Evolutionary conservation across 169 alveolate species (phyloP), one percentile per base, ranked within the genome.

Genomic region (Plasmodium inui): DNA sequence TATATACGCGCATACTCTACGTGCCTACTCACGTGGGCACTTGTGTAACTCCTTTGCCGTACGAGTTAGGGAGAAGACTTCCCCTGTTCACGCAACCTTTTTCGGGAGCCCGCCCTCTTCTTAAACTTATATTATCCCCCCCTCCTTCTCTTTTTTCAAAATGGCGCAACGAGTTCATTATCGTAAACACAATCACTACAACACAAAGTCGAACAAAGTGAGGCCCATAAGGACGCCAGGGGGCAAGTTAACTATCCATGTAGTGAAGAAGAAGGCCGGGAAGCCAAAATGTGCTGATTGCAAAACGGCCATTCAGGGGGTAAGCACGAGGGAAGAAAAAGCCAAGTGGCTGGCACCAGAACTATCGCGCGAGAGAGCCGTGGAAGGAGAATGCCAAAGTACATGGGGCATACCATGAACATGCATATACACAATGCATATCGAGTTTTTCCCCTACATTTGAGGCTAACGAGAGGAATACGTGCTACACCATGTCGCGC

Each of bases 171-270:
- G 99, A 97, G 98, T 98, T 53, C 96, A 96, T 41, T 97, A 96
- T 94, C 94, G 98, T 84, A 96, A 98, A 82, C 96, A 95, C 53
- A 93, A 96, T 95, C 96, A 96, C 72, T 98, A 97, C 96, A 96
- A 97, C 95, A 98, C 99, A 71, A 93, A 93, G 41, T 97, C 99
- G 78, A 98, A 98, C 96, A 95, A 93, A 80, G 96, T 95, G 95
- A 97, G 97, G 89, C 95, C 95, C 67, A 98, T 98, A 79, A 97
- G 96, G 95, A 98, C 99, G 30, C 99, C 99, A 34, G 99, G 99
- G 90, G 97, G 95, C 19, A 94, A 92, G 53, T 84, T 96, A 83
- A 94, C 97, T 61, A 93, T 96, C 50, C 98, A 96, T 81, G 96
- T 95, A 80, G 91, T 93, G 28, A 82, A 89, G 30, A 96, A 96